phyloP scores from a whole-genome alignment of 2,329 filamentous ascomycete species.

The Pestalotiopsis sp. region DNA sequence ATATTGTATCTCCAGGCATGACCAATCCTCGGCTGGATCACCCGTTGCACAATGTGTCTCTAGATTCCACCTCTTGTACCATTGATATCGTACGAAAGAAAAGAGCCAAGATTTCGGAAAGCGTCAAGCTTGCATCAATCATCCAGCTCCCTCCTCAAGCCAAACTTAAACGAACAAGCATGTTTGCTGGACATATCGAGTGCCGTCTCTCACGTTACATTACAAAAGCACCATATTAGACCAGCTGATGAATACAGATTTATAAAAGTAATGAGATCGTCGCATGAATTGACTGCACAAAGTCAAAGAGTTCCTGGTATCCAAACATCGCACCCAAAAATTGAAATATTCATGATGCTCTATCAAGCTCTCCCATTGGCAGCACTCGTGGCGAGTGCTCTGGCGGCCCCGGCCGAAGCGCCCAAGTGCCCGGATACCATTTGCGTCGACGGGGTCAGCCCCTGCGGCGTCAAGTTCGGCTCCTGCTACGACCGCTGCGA shows the following conservation, averaged over 20 bases:
- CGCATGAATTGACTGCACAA: neutral
- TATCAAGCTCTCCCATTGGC: neutral
- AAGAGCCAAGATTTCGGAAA: neutral
- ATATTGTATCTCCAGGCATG: neutral
- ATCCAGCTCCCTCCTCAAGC: neutral
- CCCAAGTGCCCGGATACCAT: neutral
- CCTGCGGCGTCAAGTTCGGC: neutral
- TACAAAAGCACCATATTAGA: neutral
- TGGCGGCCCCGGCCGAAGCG: neutral
- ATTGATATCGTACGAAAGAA: neutral
- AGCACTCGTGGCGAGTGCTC: neutral
- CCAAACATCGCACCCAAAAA: neutral
- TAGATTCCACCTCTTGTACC: neutral
- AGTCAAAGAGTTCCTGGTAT: too few species aligned
- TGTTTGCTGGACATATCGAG: neutral
- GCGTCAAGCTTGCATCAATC: neutral
- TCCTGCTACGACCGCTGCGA: neutral
- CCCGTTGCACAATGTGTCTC: neutral
- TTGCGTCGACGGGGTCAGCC: neutral
- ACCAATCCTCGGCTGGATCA: neutral
- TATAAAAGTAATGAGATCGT: neutral
- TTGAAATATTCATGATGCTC: neutral
- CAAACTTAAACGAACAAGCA: neutral
- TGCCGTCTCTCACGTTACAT: neutral
- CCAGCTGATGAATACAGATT: neutral